Conservation (phyloP, 257 asterid genomes). For the Solanum infundibuliforme region DNA sequence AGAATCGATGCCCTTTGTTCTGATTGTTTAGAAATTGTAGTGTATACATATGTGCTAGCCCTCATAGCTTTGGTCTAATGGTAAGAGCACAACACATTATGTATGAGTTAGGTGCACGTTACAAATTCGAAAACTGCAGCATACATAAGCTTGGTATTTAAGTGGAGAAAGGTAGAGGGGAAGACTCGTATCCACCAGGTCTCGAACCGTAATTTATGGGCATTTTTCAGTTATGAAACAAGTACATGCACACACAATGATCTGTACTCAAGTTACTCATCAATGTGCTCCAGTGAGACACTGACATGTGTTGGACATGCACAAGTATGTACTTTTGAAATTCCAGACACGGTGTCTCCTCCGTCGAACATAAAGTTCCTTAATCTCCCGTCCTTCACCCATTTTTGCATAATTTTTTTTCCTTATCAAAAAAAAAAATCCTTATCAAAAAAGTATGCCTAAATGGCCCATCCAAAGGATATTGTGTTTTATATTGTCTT, state of each 20-base stretch:
- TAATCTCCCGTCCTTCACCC: not conserved
- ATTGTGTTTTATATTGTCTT: not conserved
- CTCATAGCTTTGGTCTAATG: not conserved
- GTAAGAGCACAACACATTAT: not conserved
- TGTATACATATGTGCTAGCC: not conserved
- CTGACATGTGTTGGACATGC: not conserved
- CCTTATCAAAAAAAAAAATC: not conserved
- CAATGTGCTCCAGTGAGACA: not conserved
- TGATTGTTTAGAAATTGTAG: not conserved
- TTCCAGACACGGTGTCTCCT: not conserved
- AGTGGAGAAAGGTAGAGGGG: not conserved
- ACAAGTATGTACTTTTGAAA: not conserved
- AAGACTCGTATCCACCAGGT: not conserved
- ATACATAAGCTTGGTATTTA: not conserved
- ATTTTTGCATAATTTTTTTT: not conserved
- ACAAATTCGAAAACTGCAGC: not conserved
- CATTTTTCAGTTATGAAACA: not conserved
- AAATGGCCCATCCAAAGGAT: not conserved
- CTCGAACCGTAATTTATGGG: not conserved
- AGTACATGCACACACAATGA: not conserved
- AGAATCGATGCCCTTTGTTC: slow-evolving; percentile 11
- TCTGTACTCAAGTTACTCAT: not conserved
- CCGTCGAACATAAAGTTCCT: not conserved
- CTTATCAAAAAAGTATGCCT: not conserved
- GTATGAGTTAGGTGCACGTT: not conserved